phyloP scores from a whole-genome alignment of 1,139 yeast genomes.

The Candida mesenterica region DNA sequence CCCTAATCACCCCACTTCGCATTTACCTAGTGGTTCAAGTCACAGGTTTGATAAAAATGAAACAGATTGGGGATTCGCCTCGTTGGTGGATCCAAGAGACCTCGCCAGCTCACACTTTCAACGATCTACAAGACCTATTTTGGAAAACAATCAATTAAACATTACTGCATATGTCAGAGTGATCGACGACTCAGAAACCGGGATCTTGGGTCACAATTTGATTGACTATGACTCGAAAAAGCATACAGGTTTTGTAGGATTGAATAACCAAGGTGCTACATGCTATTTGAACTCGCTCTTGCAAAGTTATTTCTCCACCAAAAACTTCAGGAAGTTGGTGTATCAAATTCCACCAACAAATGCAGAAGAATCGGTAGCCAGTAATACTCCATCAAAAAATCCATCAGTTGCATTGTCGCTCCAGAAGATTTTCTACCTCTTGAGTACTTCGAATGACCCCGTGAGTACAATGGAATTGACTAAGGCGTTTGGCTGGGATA shows the following conservation, averaged over 20 bases:
- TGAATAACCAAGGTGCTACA: slow-evolving; percentile 96
- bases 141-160: slow-evolving; percentile 59
- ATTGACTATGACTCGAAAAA: slow-evolving; percentile 82
- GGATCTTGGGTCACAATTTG: slow-evolving; percentile 90
- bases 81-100: slow-evolving; percentile 60
- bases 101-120: slow-evolving; percentile 29
- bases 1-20: slow-evolving; percentile 64
- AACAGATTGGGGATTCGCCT: slow-evolving; percentile 95
- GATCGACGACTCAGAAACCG: slow-evolving; percentile 82
- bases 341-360: slow-evolving; percentile 75
- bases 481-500: slow-evolving; percentile 95
- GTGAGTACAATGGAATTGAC: slow-evolving; percentile 87
- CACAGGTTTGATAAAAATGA: slow-evolving; percentile 78
- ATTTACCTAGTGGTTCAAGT: slow-evolving; percentile 64
- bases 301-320: slow-evolving; percentile 88
- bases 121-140: slow-evolving; percentile 32
- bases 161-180: slow-evolving; percentile 76
- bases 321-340: slow-evolving; percentile 77
- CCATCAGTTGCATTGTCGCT: slow-evolving; percentile 73
- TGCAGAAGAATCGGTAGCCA: slow-evolving; percentile 1
- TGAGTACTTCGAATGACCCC: slow-evolving; percentile 70
- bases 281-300: slow-evolving; percentile 89
- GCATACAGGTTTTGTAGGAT: slow-evolving; percentile 87
- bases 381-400: slow-evolving; percentile 6
- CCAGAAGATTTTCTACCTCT: slow-evolving; percentile 80